These are phyloP conservation scores for Claviceps quebecensis DNA, from an alignment of 2,329 filamentous ascomycete genomes.

Conservation along the genomic window DNA sequence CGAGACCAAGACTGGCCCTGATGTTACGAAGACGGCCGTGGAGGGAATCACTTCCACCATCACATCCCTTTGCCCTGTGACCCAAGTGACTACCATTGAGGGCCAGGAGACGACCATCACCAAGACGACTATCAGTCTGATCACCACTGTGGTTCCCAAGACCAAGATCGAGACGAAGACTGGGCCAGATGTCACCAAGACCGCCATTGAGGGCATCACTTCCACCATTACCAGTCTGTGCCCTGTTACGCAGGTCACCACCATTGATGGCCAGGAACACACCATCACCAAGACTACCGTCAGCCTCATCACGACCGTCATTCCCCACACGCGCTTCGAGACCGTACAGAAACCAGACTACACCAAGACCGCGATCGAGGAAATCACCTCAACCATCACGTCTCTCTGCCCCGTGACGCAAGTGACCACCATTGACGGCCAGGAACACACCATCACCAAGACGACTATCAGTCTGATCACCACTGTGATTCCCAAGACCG, in stretches of 20 bases:
- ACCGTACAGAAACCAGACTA: too few relatives aligned
- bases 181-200: constrained; percentile 19
- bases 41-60: not conserved
- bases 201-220: constrained; percentile 20
- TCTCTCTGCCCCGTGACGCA: not conserved
- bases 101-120: constrained; percentile 11
- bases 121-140: constrained; percentile 11
- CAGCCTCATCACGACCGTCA: constrained; percentile 13
- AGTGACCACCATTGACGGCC: not conserved
- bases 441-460: not conserved
- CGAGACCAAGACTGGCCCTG: not conserved
- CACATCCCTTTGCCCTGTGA: not conserved
- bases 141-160: constrained; percentile 17
- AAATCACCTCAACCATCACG: not conserved
- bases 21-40: not conserved
- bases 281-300: constrained; percentile 13
- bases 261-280: constrained; percentile 11
- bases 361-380: not conserved
- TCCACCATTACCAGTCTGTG: constrained; percentile 28
- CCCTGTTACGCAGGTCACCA: constrained; percentile 24
- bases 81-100: not conserved
- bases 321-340: constrained; percentile 16
- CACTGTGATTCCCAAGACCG: not conserved
- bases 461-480: not conserved
- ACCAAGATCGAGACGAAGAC: constrained; percentile 17